Percentiles rank a stretch among this genome's conserved stretches.
phyloP scores from a whole-genome alignment of 306 rosid genomes.

The Arachis hypogaea region DNA sequence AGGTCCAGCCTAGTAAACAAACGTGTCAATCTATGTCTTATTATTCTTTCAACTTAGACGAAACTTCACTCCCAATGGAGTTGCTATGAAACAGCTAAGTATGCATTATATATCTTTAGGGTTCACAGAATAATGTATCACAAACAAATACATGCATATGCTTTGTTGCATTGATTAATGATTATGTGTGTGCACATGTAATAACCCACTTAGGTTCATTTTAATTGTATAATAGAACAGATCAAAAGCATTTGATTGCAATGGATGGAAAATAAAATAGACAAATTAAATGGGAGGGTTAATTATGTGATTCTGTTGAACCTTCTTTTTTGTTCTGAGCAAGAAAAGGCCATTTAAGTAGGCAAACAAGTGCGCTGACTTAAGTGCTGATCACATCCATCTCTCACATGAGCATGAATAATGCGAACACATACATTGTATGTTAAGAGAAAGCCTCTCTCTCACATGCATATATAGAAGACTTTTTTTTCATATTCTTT shows the following conservation, averaged over 20 bases:
- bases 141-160: slow-evolving; percentile 9
- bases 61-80: slow-evolving; percentile 32
- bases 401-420: neutral
- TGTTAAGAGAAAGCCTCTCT: too few relatives aligned
- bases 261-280: slow-evolving; percentile 3
- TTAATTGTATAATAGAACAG: slow-evolving; percentile 2
- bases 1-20: slow-evolving; percentile 26
- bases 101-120: slow-evolving; percentile 8
- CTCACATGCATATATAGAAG: too few relatives aligned
- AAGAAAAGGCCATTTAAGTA: slow-evolving; percentile 13
- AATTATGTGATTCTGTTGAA: neutral
- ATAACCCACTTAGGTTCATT: slow-evolving; percentile 36
- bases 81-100: slow-evolving; percentile 9
- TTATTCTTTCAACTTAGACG: slow-evolving; percentile 4
- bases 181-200: slow-evolving; percentile 33
- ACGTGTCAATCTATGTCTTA: slow-evolving; percentile 39
- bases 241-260: slow-evolving; percentile 25
- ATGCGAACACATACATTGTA: too few relatives aligned
- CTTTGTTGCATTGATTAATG: slow-evolving; percentile 30
- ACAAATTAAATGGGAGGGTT: neutral
- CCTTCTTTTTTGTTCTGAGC: neutral
- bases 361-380: slow-evolving; percentile 44
- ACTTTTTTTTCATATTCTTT: too few relatives aligned
- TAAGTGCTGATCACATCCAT: slow-evolving; percentile 36
- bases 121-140: slow-evolving; percentile 42